A percentile compares a stretch with the other conserved stretches of the same genome.
Conservation (phyloP, 192 early-diverging fungal genomes). For the Kappamyces sp. region DNA sequence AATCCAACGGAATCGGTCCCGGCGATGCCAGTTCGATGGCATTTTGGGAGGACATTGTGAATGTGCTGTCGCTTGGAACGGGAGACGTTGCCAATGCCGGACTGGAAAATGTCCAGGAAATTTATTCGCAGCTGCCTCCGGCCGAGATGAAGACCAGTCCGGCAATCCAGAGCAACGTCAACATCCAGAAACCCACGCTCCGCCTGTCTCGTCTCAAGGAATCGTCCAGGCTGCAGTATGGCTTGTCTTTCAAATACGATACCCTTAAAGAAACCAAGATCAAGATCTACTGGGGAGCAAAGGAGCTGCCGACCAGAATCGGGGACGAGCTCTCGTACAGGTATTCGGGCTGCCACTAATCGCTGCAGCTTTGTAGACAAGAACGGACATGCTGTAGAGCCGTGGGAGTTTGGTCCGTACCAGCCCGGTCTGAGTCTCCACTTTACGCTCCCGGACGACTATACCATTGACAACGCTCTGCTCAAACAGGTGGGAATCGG, state of each 20-base stretch:
- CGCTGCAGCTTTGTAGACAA: slow-evolving; percentile 2
- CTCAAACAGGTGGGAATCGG: too few species aligned
- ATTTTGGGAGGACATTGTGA: slow-evolving; percentile 5
- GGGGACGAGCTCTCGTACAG: neutral
- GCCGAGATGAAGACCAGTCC: slow-evolving; percentile 1
- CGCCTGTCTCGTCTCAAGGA: neutral
- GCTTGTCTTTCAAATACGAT: neutral
- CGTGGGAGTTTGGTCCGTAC: slow-evolving; percentile 6
- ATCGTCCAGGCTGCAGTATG: too few species aligned
- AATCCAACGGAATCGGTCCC: too few species aligned
- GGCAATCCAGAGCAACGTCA: slow-evolving; percentile 1
- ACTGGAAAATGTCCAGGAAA: neutral
- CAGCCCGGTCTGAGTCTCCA: slow-evolving; percentile 1
- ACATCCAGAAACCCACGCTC: slow-evolving; percentile 5
- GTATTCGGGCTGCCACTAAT: neutral
- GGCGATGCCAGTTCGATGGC: too few species aligned
- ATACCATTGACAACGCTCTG: too few species aligned
- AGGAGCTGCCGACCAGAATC: neutral
- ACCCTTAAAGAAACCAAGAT: slow-evolving; percentile 3
- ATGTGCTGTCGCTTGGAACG: neutral
- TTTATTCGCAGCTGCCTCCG: slow-evolving; percentile 8
- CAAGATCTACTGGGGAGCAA: neutral
- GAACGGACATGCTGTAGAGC: neutral
- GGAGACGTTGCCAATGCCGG: neutral
- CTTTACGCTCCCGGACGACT: neutral